Percentiles rank a stretch among this genome's conserved stretches.
Evolutionary conservation across 306 rosid genomes (phyloP).

Genomic region (Prunus davidiana): DNA sequence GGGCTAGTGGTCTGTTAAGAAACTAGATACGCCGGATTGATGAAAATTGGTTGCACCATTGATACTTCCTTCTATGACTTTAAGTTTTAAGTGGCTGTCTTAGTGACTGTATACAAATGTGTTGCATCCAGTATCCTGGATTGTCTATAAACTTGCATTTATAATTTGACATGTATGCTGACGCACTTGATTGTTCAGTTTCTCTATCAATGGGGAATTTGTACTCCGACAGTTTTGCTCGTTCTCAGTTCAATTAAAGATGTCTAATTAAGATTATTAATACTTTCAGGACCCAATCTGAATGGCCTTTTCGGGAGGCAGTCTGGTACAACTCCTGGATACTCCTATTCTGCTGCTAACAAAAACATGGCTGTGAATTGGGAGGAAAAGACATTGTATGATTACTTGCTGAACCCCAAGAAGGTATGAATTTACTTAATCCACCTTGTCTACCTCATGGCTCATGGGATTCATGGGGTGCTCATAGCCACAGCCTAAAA

Average conservation of each 20-base stretch:
- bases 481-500: neutral
- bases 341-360: constrained; percentile 88
- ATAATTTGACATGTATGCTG: neutral
- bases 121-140: neutral
- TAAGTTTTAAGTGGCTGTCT: neutral
- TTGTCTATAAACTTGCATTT: neutral
- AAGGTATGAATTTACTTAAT: constrained; percentile 43
- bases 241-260: neutral
- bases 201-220: neutral
- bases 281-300: constrained; percentile 74
- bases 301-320: constrained; percentile 92
- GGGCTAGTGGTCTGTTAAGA: too few relatives aligned
- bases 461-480: neutral
- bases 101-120: neutral
- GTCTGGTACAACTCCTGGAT: constrained; percentile 88
- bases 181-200: neutral
- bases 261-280: neutral
- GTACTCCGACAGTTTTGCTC: neutral
- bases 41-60: neutral
- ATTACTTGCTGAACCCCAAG: constrained; percentile 89
- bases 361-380: constrained; percentile 87
- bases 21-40: too few relatives aligned
- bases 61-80: neutral
- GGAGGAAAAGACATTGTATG: constrained; percentile 87
- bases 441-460: too few relatives aligned